Conservation (phyloP, 768 basidiomycete genomes). For the Lanmaoa pseudosensibilis region DNA sequence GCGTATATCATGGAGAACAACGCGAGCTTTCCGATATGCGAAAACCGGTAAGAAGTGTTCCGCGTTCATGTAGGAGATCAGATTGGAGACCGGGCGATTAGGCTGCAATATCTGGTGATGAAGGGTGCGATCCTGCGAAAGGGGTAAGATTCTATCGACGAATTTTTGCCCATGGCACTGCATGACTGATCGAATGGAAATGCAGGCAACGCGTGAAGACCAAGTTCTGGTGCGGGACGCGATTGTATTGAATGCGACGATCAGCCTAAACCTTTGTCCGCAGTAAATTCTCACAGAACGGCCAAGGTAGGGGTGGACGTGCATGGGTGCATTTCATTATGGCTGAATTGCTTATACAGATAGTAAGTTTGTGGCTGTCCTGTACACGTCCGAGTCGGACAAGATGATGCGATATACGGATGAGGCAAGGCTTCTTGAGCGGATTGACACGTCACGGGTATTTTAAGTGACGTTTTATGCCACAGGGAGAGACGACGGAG, state of each 20-base stretch:
- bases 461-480: slow-evolving; percentile 25
- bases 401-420: slow-evolving; percentile 81
- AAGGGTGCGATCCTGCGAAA: slow-evolving; percentile 86
- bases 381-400: slow-evolving; percentile 77
- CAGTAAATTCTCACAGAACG: slow-evolving; percentile 71
- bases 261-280: slow-evolving; percentile 13
- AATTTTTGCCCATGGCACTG: slow-evolving; percentile 16
- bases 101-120: slow-evolving; percentile 82
- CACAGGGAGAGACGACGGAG: slow-evolving; percentile 64
- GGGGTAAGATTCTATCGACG: slow-evolving; percentile 52
- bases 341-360: slow-evolving; percentile 44
- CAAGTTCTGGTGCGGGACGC: slow-evolving; percentile 68
- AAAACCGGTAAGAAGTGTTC: slow-evolving; percentile 60
- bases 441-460: slow-evolving; percentile 15
- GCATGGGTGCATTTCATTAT: background rate
- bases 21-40: slow-evolving; percentile 75
- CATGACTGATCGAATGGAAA: slow-evolving; percentile 16
- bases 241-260: slow-evolving; percentile 3
- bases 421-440: slow-evolving; percentile 44
- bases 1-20: slow-evolving; percentile 80
- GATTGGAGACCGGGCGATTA: slow-evolving; percentile 35
- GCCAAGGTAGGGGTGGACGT: slow-evolving; percentile 40
- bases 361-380: slow-evolving; percentile 75
- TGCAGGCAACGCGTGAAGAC: slow-evolving; percentile 76
- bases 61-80: slow-evolving; percentile 8